phyloP scores from a whole-genome alignment of 768 basidiomycete species.

The Lentinula sp. region DNA sequence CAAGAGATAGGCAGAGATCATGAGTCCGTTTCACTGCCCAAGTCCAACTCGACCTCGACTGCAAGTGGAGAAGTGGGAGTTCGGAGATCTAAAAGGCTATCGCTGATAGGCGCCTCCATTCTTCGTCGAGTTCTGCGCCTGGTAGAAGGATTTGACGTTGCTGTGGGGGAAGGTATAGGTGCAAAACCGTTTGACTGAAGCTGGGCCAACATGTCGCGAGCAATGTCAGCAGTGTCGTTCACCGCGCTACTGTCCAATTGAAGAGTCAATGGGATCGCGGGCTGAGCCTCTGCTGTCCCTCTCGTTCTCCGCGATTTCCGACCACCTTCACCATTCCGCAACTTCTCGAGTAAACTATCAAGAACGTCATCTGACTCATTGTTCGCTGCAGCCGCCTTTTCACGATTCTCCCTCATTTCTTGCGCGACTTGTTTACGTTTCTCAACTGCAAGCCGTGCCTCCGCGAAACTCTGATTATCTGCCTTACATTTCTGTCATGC shows the following conservation, averaged over 20 bases:
- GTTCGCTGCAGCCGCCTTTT: conserved; percentile 33
- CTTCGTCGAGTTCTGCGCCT: conserved; percentile 30
- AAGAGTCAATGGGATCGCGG: conserved; percentile 26
- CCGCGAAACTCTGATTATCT: conserved; percentile 70
- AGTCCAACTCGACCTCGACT: conserved; percentile 4
- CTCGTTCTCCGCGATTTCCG: conserved; percentile 49
- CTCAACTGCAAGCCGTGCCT: conserved; percentile 63
- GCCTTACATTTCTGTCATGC: conserved; percentile 72
- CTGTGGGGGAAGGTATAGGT: conserved; percentile 40
- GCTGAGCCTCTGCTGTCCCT: conserved; percentile 26
- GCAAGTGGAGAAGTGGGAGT: conserved; percentile 8
- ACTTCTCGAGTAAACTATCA: conserved; percentile 65
- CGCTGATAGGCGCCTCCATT: conserved; percentile 6
- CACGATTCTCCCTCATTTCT: conserved; percentile 51
- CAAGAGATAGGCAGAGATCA: conserved; percentile 10
- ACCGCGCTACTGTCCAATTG: conserved; percentile 24
- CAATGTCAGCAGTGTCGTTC: conserved; percentile 45
- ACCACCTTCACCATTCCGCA: conserved; percentile 62
- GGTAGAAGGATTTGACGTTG: conserved; percentile 26
- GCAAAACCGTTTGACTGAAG: conserved; percentile 68
- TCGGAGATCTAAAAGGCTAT: conserved; percentile 16
- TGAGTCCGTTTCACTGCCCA: conserved; percentile 9
- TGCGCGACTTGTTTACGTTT: conserved; percentile 65
- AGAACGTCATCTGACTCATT: conserved; percentile 58
- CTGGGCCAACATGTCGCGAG: conserved; percentile 70